Base-by-base conservation (phyloP, 306 rosid genomes). In the Castanospermum australe region DNA sequence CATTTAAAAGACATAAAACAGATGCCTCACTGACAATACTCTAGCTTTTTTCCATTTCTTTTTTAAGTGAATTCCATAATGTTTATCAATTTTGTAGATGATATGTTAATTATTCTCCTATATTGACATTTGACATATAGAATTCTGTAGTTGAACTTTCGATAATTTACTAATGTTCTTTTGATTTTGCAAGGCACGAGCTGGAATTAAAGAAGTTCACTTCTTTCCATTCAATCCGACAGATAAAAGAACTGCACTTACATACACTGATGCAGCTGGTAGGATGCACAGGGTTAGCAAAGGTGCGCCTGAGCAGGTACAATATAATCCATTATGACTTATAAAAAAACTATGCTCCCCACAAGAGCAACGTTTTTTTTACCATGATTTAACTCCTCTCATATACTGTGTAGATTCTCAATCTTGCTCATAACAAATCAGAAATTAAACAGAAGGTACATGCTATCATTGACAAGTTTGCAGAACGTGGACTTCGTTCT, bases 281-380 rank as follows among this genome's bases (percentile, higher is more conserved):
- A 88, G 82, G 28, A 88, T 86, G 90, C 91, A 88, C 24, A 88
- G 97, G 75, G 94, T 85, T 32, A 89, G 97, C 77, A 92, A 92
- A 85, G 97, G 97, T 67, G 94, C 97, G 79, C 94, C 92, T 22
- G 97, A 89, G 71, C 92, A 92, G 94, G 94, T 90, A 84, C 9
- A 36, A 41, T 54, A 68, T 45, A 9, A 35, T 21, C 36, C 51
- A 52, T 67, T 41, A 25, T 71, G 67, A 74, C 56, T 54, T 57
- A n/a, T n/a, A 18, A 50, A 75, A 67, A 33, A 63, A 44, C 44
- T 51, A 45, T 47, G 30, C 52, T 32, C 66, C 66, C 14, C 1
- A 52, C 24, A 2, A 68, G 2, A 28, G 7, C 42, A 67, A 24
- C 35, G 35, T 44, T 42, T 32, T 3, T 35, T 12, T 61, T 14